These are phyloP conservation scores for Ustilago loliicola DNA, from an alignment of 1,284 basidiomycete genomes.

Conservation along the genomic window DNA sequence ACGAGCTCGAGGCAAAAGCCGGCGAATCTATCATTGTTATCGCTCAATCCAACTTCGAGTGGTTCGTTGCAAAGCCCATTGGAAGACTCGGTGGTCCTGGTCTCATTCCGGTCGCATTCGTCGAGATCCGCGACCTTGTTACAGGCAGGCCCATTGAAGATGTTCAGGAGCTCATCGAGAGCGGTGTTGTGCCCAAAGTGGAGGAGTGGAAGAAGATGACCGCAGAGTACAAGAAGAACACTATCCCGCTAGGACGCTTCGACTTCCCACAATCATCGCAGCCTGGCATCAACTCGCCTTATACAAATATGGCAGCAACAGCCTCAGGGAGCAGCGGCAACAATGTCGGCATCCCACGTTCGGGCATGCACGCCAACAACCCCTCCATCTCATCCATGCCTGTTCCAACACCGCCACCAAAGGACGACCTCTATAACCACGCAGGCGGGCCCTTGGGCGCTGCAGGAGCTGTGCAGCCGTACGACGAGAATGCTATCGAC, in stretches of 20 bases:
- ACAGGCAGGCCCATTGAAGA: slow-evolving; percentile 77
- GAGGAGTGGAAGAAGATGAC: slow-evolving; percentile 98
- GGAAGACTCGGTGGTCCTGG: slow-evolving; percentile 93
- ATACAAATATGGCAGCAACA: slow-evolving; percentile 40
- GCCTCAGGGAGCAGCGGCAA: slow-evolving; percentile 39
- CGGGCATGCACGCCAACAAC: slow-evolving; percentile 25
- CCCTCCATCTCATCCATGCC: slow-evolving; percentile 37
- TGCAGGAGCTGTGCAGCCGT: slow-evolving; percentile 23
- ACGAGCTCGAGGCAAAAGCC: slow-evolving; percentile 93
- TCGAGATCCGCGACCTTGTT: slow-evolving; percentile 91
- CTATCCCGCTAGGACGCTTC: slow-evolving; percentile 85
- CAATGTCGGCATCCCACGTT: slow-evolving; percentile 15
- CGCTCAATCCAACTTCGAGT: slow-evolving; percentile 69
- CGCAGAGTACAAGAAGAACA: slow-evolving; percentile 93
- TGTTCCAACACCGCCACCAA: slow-evolving; percentile 46
- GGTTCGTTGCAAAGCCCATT: slow-evolving; percentile 86
- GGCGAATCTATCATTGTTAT: slow-evolving; percentile 87
- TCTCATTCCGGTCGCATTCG: slow-evolving; percentile 94
- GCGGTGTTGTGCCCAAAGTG: slow-evolving; percentile 88
- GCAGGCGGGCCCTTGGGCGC: slow-evolving; percentile 28
- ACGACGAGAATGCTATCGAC: slow-evolving; percentile 32
- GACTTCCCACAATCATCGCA: slow-evolving; percentile 48
- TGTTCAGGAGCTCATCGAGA: slow-evolving; percentile 83
- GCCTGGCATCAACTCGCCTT: slow-evolving; percentile 43
- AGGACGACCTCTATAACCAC: slow-evolving; percentile 47